Conservation (phyloP, 306 rosid species). For the Sesbania bispinosa region DNA sequence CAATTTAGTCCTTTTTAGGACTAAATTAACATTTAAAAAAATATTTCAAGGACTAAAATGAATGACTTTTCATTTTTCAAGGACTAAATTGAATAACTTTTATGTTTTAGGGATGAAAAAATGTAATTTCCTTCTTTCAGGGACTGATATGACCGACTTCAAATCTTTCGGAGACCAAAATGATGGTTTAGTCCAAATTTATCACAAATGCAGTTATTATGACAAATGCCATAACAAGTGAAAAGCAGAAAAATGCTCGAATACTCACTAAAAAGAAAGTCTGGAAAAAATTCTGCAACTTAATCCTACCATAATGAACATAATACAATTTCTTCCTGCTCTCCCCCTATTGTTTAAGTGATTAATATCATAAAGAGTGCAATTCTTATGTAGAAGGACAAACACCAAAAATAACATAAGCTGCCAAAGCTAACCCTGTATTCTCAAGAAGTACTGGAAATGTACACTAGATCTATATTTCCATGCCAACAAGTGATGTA, state of each 20-base stretch:
- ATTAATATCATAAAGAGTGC: neutral
- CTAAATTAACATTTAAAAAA: too few species aligned
- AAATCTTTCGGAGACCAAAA: too few species aligned
- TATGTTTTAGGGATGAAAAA: too few species aligned
- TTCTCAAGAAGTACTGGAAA: neutral
- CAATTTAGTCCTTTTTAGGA: too few species aligned
- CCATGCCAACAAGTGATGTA: neutral
- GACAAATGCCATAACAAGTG: neutral
- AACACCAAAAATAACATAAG: neutral
- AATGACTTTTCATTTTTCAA: too few species aligned
- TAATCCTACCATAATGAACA: neutral
- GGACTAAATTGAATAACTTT: too few species aligned
- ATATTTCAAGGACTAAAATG: too few species aligned
- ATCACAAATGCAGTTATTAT: neutral
- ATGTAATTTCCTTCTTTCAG: too few species aligned
- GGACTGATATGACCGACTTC: too few species aligned
- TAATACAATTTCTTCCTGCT: neutral
- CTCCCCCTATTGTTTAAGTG: neutral
- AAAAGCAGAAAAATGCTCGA: neutral
- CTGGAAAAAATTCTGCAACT: neutral
- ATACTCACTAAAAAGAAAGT: neutral
- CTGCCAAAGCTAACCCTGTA: neutral
- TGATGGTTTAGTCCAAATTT: too few species aligned
- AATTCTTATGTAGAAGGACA: neutral
- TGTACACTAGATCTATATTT: neutral